Base-by-base conservation (phyloP, 257 asterid genomes). In the Solanum lignicaule region DNA sequence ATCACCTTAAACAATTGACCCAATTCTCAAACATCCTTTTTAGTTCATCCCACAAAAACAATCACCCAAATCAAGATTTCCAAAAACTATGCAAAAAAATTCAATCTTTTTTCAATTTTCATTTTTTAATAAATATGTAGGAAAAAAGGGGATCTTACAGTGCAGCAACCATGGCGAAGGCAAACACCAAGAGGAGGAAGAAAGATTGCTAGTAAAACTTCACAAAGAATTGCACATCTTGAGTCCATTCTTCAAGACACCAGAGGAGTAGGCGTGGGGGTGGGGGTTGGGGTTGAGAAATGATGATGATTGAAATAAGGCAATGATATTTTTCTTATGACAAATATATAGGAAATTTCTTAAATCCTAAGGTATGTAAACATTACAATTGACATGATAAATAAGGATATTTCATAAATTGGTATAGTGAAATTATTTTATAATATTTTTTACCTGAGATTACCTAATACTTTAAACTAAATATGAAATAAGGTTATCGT, bases 111-210 rank as follows among this genome's bases (percentile, higher is more conserved):
- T 38, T 13, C n/a, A 32, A 11, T 5, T 0, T 20, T 25, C 23
- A 6, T 27, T 27, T 79, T 16, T 18, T 25, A 16, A 81, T 48
- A 46, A 27, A 29, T 81, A 81, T 9, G 52, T 43, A 46, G 18
- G 15, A 10, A 41, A n/a, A 39, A 3, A 3, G 39, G 27, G 15
- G 85, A 43, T 82, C 93, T 89, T 88, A 94, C 98, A 55, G 95
- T 74, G 96, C 98, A 95, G 95, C 98, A 95, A 87, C 98, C 98
- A 79, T 92, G 93, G 82, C 98, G 92, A 91, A 95, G 91, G 90
- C 98, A 95, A 86, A 95, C 96, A 62, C 98, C 98, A 83, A 95
- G 92, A 36, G 98, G 98, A 83, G 98, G 98, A 75, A 95, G 87
- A 13, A 95, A 66, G 87, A 95, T 91, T 27, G 98, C 95, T 66